A percentile compares a stretch with the other conserved stretches of the same genome.
These are phyloP conservation scores for Boletus coccyginus DNA, from an alignment of 768 basidiomycete species.

Conservation along the genomic window DNA sequence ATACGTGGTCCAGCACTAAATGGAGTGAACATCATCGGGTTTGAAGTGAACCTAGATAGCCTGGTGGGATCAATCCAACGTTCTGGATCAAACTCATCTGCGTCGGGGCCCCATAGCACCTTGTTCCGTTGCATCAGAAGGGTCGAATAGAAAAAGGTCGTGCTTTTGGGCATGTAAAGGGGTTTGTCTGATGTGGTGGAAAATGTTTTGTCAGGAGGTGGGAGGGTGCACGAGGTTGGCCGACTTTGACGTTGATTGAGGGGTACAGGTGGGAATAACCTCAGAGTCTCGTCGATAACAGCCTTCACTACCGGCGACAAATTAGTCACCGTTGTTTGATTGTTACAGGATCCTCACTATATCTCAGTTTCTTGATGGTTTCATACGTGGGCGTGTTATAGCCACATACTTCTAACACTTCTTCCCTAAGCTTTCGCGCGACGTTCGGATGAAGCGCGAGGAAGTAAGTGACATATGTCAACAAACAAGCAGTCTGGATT, in stretches of 20 bases:
- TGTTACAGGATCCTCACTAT: slow-evolving; percentile 44
- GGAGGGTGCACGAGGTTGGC: slow-evolving; percentile 46
- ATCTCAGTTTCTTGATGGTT: slow-evolving; percentile 57
- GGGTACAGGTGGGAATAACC: slow-evolving; percentile 78
- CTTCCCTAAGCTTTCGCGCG: slow-evolving; percentile 49
- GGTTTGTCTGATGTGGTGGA: slow-evolving; percentile 35
- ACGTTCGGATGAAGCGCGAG: slow-evolving; percentile 65
- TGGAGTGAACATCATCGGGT: slow-evolving; percentile 69
- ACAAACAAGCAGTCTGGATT: slow-evolving; percentile 59
- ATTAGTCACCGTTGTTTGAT: slow-evolving; percentile 3
- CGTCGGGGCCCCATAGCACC: slow-evolving; percentile 71
- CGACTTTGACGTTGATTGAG: slow-evolving; percentile 65
- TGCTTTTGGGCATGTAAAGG: slow-evolving; percentile 57
- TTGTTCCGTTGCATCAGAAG: slow-evolving; percentile 66
- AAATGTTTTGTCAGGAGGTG: slow-evolving; percentile 50
- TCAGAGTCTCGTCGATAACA: slow-evolving; percentile 75
- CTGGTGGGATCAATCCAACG: slow-evolving; percentile 67
- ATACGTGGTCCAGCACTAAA: slow-evolving; percentile 71
- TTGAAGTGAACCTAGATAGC: slow-evolving; percentile 47
- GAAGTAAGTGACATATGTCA: slow-evolving; percentile 71
- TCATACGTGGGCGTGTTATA: slow-evolving; percentile 52
- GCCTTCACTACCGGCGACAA: slow-evolving; percentile 52
- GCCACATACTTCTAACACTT: slow-evolving; percentile 59
- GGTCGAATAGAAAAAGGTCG: slow-evolving; percentile 57
- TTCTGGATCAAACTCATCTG: slow-evolving; percentile 74